Percentiles rank a stretch among this genome's conserved stretches.
Conservation (phyloP, 106 monocot species). For the Gastrodia elata region DNA sequence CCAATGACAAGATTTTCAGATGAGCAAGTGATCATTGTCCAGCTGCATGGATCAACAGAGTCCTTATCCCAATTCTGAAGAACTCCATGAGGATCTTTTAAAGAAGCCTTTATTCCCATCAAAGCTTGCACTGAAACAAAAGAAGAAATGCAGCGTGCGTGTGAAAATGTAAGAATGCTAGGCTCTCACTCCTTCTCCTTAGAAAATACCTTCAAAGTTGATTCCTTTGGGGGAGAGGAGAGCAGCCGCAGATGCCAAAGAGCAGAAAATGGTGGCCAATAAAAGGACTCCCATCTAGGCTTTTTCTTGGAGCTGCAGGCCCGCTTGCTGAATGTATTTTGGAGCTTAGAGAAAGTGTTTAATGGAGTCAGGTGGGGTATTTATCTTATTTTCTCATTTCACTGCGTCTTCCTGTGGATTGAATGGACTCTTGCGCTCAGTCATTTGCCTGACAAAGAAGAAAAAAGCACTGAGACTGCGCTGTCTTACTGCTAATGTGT, state of each 20-base stretch:
- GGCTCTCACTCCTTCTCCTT: not conserved
- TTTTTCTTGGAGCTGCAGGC: not conserved
- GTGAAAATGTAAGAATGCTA: too few species aligned
- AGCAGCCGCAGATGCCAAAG: slow-evolving; percentile 13
- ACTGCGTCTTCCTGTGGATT: not conserved
- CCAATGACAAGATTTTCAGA: slow-evolving; percentile 38
- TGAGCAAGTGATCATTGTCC: slow-evolving; percentile 48
- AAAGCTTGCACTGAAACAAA: slow-evolving; percentile 38
- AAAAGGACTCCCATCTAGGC: not conserved
- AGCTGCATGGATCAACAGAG: slow-evolving; percentile 60
- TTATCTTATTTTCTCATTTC: not conserved
- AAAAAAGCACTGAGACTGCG: not conserved
- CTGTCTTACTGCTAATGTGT: not conserved
- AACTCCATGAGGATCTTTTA: slow-evolving; percentile 35
- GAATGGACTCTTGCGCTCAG: not conserved
- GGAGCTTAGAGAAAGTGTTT: not conserved
- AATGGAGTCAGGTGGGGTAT: slow-evolving; percentile 2
- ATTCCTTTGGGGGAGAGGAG: slow-evolving; percentile 44
- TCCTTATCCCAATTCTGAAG: slow-evolving; percentile 46
- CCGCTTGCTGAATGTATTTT: slow-evolving; percentile 3
- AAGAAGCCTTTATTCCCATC: slow-evolving; percentile 32
- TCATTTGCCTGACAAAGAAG: slow-evolving; percentile 2
- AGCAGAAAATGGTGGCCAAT: slow-evolving; percentile 17
- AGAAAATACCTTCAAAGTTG: slow-evolving; percentile 38
- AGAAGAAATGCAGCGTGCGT: not conserved